Evolutionary conservation across 441 rosid species (phyloP).

Genomic region (Populus trichocarpa): DNA sequence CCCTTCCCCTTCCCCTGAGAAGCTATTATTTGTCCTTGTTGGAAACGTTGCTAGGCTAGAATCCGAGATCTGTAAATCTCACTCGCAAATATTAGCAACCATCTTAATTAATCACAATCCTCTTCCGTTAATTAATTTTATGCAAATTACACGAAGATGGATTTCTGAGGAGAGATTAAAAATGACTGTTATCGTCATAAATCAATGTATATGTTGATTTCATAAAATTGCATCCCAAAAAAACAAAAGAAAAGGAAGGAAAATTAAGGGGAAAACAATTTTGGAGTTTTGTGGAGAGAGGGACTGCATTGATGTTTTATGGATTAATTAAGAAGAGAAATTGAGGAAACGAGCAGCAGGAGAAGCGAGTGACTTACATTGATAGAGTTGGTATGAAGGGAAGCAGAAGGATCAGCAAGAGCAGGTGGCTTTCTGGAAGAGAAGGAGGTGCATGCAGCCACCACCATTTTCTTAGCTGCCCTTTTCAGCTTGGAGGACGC

Average conservation of each 20-base stretch:
- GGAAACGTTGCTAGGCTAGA: conserved; percentile 30
- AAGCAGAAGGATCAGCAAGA: conserved; percentile 31
- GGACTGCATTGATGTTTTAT: neutral
- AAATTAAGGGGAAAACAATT: neutral
- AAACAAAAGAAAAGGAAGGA: neutral
- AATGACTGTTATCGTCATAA: neutral
- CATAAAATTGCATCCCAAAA: neutral
- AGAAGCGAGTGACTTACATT: conserved; percentile 30
- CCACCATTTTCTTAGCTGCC: conserved; percentile 57
- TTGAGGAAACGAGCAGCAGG: neutral
- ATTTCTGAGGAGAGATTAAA: neutral
- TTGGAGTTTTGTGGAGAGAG: neutral
- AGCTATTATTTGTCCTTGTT: conserved; percentile 22
- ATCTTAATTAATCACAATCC: neutral
- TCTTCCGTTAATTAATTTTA: neutral
- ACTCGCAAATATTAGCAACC: neutral
- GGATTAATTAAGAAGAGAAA: neutral
- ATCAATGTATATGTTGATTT: neutral
- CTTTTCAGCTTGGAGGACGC: conserved; percentile 52
- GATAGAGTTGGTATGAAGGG: neutral
- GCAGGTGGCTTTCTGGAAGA: conserved; percentile 25
- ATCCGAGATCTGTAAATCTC: conserved; percentile 36
- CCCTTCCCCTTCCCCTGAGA: neutral
- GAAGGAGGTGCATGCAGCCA: conserved; percentile 71
- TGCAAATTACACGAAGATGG: neutral